Base-by-base conservation (phyloP, 305 asterid genomes). In the Fraxinus floribunda region DNA sequence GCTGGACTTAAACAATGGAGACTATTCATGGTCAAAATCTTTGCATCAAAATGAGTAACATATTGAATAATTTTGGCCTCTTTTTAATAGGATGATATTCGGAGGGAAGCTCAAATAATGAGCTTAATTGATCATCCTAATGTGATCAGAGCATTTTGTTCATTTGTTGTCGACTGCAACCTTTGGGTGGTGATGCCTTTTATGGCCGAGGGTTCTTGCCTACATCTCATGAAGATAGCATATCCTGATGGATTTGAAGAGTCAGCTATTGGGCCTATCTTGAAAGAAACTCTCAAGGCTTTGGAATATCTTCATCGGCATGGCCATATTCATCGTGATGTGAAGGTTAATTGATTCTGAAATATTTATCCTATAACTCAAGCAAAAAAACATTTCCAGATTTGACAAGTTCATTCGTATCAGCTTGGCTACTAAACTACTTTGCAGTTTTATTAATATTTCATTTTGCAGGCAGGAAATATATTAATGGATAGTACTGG, bases 131-230 rank as follows among this genome's bases (percentile, higher is more conserved):
- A 93, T 82, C 99, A 96, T 85, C 97, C 99, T 75, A 96, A 96
- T 87, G 95, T 96, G 84, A 94, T 96, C 83, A 93, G 83, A 85
- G 94, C 98, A 76, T 91, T 84, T 90, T 94, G 99, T 81, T 96
- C 99, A 34, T 96, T 96, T 91, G 98, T 93, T 85, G 99, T 93
- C 83, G 97, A 90, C 49, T 91, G 82, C 90, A 91, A 94, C 88
- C 99, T 96, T 81, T 94, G 99, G 99, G 98, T 94, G 90, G 89
- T 92, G 79, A 96, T 96, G 99, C 98, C 98, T 57, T 96, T 86
- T 86, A 96, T 94, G 99, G 98, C 97, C 26, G 97, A 96, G 87
- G 99, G 99, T 75, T 96, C 99, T 85, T 94, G 99, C 90, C 92
- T 94, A 52, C 99, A 96, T 88, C 97, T 96, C 85, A 96, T 96